Base-by-base conservation (phyloP, 176 grass and related monocot genomes). In the Phragmites australis region DNA sequence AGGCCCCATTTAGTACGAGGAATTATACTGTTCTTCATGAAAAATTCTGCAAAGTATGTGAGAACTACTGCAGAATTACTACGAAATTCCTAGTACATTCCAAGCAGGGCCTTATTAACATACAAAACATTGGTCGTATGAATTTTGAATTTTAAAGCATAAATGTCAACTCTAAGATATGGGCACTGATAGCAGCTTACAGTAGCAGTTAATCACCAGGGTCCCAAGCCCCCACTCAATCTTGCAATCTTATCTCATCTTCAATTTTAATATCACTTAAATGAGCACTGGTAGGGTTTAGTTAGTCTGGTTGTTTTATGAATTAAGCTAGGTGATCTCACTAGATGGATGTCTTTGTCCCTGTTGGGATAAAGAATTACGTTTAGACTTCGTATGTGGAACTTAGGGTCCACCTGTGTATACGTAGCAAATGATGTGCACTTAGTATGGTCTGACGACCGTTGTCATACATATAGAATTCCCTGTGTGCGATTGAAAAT, bases 271-370 rank as follows among this genome's bases (percentile, higher is more conserved):
- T 55, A 22, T 47, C 44, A 62, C 68, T 46, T 55, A 21, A 72
- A 47, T 65, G 56, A 86, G 68, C 57, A 19, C 76, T 64, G 22
- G 62, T 81, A 76, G 62, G 51, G 52, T 50, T 87, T 61, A 23
- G 61, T n/a, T 42, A 49, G 46, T 19, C 43, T 1, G 31, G 53
- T 87, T 51, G 85, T 69, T 87, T 3, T 18, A n/a, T 68, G 31
- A 13, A 19, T 32, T 37, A 30, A 63, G n/a, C n/a, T 14, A 53
- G 71, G 49, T 68, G 43, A 59, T 61, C 27, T 37, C 45, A 62
- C 62, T 42, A 27, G 52, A 39, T 19, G 19, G 44, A 50, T 81
- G 50, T 13, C 8, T 37, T 60, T 68, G 51, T 19, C 79, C 44
- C 22, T 68, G 48, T 68, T 48, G 22, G 47, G 40, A 41, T 74